A percentile compares a stretch with the other conserved stretches of the same genome.
These are phyloP conservation scores for Boletus semigastroideus DNA, from an alignment of 1,284 basidiomycete genomes.

Conservation along the genomic window DNA sequence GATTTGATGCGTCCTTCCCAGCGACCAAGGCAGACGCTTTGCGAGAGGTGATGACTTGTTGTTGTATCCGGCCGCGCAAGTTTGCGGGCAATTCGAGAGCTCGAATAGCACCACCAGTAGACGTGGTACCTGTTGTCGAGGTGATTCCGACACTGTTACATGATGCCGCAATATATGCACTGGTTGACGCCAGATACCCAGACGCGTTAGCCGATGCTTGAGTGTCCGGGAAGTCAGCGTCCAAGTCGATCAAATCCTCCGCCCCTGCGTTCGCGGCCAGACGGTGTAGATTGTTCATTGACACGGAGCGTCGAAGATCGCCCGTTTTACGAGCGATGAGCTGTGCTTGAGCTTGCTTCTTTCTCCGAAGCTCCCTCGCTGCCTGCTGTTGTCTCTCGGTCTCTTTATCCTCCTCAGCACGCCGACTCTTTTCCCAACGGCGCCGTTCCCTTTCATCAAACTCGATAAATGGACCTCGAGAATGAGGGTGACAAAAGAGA, in stretches of 20 bases:
- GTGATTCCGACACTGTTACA: conserved; percentile 95
- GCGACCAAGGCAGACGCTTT: conserved; percentile 40
- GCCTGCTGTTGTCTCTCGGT: conserved; percentile 46
- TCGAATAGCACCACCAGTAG: conserved; percentile 54
- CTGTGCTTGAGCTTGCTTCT: conserved; percentile 41
- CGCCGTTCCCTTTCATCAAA: conserved; percentile 72
- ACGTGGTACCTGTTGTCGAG: conserved; percentile 83
- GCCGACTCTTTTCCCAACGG: conserved; percentile 59
- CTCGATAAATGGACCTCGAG: conserved; percentile 69
- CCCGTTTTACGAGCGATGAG: conserved; percentile 42
- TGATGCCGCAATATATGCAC: conserved; percentile 81
- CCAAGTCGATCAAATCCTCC: conserved; percentile 45
- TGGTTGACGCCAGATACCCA: conserved; percentile 60
- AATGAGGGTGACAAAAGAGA: conserved; percentile 66
- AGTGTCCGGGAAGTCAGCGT: conserved; percentile 46
- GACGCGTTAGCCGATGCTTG: conserved; percentile 63
- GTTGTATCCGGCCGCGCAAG: conserved; percentile 57
- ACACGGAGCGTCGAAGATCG: conserved; percentile 74
- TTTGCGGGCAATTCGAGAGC: conserved; percentile 50
- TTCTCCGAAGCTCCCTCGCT: conserved; percentile 42
- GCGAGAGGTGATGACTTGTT: conserved; percentile 63
- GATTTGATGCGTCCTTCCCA: conserved; percentile 30
- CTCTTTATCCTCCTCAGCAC: conserved; percentile 49
- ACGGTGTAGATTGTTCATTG: conserved; percentile 73
- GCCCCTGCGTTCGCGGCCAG: conserved; percentile 38